Conservation (phyloP, 208 protist genomes). For the Crithidia fasciculata region DNA sequence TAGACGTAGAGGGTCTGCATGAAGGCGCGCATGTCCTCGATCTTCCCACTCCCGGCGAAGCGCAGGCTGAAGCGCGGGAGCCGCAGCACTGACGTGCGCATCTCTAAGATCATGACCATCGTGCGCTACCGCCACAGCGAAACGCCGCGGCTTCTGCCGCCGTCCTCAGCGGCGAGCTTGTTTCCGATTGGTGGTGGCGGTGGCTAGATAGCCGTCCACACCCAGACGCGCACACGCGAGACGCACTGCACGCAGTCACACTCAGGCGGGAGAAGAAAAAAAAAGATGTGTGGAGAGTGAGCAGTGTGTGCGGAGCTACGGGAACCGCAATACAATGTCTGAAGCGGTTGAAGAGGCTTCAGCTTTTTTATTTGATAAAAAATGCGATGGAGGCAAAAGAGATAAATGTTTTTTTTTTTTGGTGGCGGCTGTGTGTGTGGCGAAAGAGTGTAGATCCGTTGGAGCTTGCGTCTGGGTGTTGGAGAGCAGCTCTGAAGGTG, state of each 20-base stretch:
- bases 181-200: too few species aligned
- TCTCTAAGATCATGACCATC: conserved; percentile 22
- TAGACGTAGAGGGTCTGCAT: conserved; percentile 73
- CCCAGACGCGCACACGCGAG: too few species aligned
- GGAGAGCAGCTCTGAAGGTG: too few species aligned
- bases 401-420: neutral
- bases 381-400: neutral
- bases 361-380: neutral
- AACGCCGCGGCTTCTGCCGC: neutral
- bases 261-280: neutral
- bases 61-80: conserved; percentile 44
- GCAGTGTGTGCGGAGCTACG: neutral
- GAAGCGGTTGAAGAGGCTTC: too few species aligned
- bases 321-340: too few species aligned
- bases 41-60: conserved; percentile 53
- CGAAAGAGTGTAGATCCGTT: neutral
- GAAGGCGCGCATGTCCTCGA: conserved; percentile 72
- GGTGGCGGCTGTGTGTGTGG: neutral
- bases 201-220: too few species aligned
- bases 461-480: too few species aligned
- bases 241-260: neutral
- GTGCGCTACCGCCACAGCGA: neutral
- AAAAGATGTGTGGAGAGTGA: neutral
- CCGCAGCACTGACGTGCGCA: conserved; percentile 27
- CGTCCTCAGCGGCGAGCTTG: too few species aligned